Conservation (phyloP, 139 green algal species). For the Ettlia oleoabundans region DNA sequence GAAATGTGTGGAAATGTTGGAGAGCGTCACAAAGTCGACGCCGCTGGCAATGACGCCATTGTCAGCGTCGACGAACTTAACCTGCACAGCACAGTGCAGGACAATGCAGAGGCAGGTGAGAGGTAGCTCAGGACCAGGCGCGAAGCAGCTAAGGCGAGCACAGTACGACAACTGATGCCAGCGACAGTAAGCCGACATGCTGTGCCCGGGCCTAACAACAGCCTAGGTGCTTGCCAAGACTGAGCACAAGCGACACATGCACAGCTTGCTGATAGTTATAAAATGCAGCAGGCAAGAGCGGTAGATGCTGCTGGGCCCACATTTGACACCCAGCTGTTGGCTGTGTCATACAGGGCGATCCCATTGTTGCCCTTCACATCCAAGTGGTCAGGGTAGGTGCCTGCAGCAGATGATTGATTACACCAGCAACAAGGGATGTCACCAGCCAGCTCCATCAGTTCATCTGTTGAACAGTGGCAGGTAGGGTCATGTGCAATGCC, state of each 20-base stretch:
- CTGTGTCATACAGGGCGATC: background rate
- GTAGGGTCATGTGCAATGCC: background rate
- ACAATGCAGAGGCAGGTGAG: background rate
- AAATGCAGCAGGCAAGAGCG: background rate
- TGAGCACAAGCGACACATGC: background rate
- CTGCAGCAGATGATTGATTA: background rate
- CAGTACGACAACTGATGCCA: no score
- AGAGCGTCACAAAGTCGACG: conserved; percentile 9
- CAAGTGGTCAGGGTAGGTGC: conserved; percentile 8
- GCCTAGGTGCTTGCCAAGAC: no score
- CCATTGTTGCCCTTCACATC: conserved; percentile 12
- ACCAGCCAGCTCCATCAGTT: no score
- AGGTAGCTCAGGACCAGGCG: background rate
- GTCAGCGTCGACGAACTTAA: background rate
- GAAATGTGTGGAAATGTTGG: background rate
- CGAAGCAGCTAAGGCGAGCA: no score
- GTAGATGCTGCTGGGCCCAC: background rate
- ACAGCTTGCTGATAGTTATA: background rate
- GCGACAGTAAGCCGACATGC: no score
- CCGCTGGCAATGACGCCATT: conserved; percentile 1
- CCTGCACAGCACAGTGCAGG: background rate
- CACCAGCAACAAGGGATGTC: background rate
- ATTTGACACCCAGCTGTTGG: conserved; percentile 9
- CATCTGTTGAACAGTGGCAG: no score
- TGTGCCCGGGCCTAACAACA: no score